Base-by-base conservation (phyloP, 2,329 filamentous ascomycete genomes). In the Pseudogymnoascus sp. region DNA sequence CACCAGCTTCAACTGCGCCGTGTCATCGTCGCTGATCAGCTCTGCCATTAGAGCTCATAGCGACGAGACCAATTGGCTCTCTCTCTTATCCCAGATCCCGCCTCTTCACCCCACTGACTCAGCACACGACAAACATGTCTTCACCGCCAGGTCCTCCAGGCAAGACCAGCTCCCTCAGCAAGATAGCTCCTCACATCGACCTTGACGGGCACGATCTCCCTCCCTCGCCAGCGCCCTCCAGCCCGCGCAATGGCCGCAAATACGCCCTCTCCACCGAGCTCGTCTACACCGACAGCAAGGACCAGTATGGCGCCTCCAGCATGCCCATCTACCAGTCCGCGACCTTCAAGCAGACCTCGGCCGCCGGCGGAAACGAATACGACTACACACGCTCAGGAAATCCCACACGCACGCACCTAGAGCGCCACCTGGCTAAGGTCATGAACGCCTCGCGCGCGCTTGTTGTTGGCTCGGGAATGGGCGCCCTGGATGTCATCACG, bases 311-410 rank as follows among this genome's bases (percentile, higher is more conserved):
- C 73, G 86, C 95, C 64, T 96, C 91, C 70, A 97, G 93, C 76
- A 89, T 96, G 71, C 95, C 95, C 62, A 97, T 99, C 73, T 99
- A 99, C 77, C 95, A 96, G 83, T 96, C 91, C 59, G 96, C 95
- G 59, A 99, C 95, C 38, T 99, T 99, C 82, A 99, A 99, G 79
- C 95, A 97, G 78, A 85, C 84, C 21, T 91, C 89, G 16, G 89
- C 89, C 66, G 82, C 78, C 53, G 91, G 90, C 65, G 91, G 91
- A 65, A 81, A 85, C 73, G 93, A 97, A 77, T 99, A 97, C 77
- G 95, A 99, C 80, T 99, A 99, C 80, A 97, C 95, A 65, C 90
- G 96, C 66, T 97, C 93, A 37, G 95, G 95, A 63, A 99, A 99
- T 75, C 95, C 95, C 16, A 99, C 95, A 64, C 86, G 95, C 68